Evolutionary conservation across 805 yeast species (phyloP), one percentile per base, ranked within the genome.

Genomic region (Gaillardinia entomophila): DNA sequence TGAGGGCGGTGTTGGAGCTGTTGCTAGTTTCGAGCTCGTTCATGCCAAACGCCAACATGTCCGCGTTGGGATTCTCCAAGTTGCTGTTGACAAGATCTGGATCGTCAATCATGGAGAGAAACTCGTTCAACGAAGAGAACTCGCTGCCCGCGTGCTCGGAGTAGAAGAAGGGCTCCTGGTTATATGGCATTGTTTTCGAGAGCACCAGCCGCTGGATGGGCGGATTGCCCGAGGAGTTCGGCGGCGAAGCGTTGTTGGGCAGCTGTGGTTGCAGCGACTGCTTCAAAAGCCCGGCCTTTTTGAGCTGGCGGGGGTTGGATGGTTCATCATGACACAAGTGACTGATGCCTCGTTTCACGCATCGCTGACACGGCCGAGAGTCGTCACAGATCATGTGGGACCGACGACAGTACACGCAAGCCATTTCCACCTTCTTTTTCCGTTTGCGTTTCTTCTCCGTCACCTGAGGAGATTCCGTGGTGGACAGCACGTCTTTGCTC

Each of bases 341-440:
- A 3, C 92, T 89, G 29, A 89, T 90, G 25, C 84, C 84, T 44
- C 97, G 66, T 55, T 83, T 85, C 7, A 89, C 68, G 57, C 97
- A 89, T 27, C 96, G 67, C 31, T 78, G 73, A 49, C 95, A 85
- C 5, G 92, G 78, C 47, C 86, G 57, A 13, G 75, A 63, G 26
- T 79, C 82, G 54, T 88, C 95, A 60, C 97, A 89, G 19, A 87
- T 83, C 89, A 89, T 85, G 55, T 89, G 97, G 0, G 96, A 85
- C 34, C 97, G 66, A 25, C 96, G 74, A 53, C 97, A 89, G 51
- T 84, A 89, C 1, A 89, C 82, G 60, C 97, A 89, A 0, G 97
- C 95, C 31, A 71, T 62, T 14, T 65, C 73, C 11, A 73, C 76
- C 48, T 78, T 76, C 48, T 72, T 61, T 55, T 68, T 73, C 33